A percentile compares a stretch with the other conserved stretches of the same genome.
Evolutionary conservation across 352 stramenopile genomes (phyloP).

Genomic region (Blastocystis sp.): DNA sequence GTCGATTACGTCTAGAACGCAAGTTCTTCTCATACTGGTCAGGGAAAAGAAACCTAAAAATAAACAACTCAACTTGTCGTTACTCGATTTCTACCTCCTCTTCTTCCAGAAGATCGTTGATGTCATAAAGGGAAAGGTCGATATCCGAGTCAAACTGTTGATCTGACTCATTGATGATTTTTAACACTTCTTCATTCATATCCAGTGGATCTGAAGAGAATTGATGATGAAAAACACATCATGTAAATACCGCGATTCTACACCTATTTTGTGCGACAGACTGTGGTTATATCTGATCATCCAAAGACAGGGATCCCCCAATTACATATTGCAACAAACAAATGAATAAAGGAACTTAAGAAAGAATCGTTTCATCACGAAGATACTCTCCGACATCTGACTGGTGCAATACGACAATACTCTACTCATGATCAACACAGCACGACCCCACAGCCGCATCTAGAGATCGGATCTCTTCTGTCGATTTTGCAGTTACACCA

Average conservation of each 20-base stretch:
- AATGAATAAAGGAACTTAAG: conserved; percentile 41
- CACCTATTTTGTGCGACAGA: no score
- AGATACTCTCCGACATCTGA: conserved; percentile 97
- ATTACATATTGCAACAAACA: not conserved
- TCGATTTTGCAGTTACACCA: conserved; percentile 87
- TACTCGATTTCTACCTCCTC: conserved; percentile 53
- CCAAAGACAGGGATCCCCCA: no score
- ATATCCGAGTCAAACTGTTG: not conserved
- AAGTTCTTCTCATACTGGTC: conserved; percentile 40
- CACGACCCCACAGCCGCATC: conserved; percentile 73
- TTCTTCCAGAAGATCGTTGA: conserved; percentile 33
- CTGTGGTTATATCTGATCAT: no score
- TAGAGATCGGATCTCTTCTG: conserved; percentile 81
- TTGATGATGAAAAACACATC: not conserved
- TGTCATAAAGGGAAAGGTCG: not conserved
- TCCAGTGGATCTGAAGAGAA: not conserved
- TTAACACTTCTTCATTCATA: conserved; percentile 53
- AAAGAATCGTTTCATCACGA: conserved; percentile 76
- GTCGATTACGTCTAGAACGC: not conserved
- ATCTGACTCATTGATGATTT: conserved; percentile 57
- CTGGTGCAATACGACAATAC: conserved; percentile 94
- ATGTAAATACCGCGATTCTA: not conserved
- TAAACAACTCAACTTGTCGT: not conserved
- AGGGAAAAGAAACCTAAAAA: conserved; percentile 32
- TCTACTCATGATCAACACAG: not conserved